A percentile compares a stretch with the other conserved stretches of the same genome.
Evolutionary conservation across 1,284 basidiomycete species (phyloP).

Genomic region (Fomes fomentarius): DNA sequence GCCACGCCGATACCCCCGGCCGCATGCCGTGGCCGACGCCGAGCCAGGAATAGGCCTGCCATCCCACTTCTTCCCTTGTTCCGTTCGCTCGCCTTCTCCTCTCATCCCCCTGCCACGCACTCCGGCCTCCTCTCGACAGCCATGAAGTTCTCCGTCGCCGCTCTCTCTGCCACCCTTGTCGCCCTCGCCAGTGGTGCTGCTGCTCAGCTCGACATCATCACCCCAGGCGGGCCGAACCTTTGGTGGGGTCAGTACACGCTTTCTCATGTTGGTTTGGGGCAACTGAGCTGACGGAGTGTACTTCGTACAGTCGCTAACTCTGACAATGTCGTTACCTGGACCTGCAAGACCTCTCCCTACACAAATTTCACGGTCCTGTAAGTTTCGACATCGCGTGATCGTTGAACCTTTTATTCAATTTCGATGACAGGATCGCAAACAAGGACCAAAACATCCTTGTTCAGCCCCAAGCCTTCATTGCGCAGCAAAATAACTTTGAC

Average conservation of each 20-base stretch:
- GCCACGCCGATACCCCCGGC: not conserved
- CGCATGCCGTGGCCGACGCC: not conserved
- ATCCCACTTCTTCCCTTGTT: slow-evolving; percentile 10
- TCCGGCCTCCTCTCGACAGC: slow-evolving; percentile 10
- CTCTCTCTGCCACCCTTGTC: slow-evolving; percentile 37
- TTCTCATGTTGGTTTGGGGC: not conserved
- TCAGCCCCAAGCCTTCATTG: slow-evolving; percentile 46
- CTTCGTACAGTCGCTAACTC: slow-evolving; percentile 31
- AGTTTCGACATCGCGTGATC: slow-evolving; percentile 19
- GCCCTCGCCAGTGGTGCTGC: slow-evolving; percentile 39
- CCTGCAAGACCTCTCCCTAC: slow-evolving; percentile 39
- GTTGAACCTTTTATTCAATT: not conserved
- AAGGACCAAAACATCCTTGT: slow-evolving; percentile 37
- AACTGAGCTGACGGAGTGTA: not conserved
- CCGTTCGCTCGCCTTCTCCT: slow-evolving; percentile 3
- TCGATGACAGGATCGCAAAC: slow-evolving; percentile 50
- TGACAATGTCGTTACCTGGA: slow-evolving; percentile 45
- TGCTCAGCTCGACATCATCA: slow-evolving; percentile 41
- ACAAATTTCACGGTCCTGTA: slow-evolving; percentile 46
- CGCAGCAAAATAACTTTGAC: slow-evolving; percentile 56
- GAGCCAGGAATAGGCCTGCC: not conserved
- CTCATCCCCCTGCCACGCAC: slow-evolving; percentile 6
- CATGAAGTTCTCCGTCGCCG: slow-evolving; percentile 42
- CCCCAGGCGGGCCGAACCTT: slow-evolving; percentile 38
- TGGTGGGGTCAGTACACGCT: slow-evolving; percentile 52